phyloP scores from a whole-genome alignment of 2,329 filamentous ascomycete genomes.

The Endoconidiophora polonica region DNA sequence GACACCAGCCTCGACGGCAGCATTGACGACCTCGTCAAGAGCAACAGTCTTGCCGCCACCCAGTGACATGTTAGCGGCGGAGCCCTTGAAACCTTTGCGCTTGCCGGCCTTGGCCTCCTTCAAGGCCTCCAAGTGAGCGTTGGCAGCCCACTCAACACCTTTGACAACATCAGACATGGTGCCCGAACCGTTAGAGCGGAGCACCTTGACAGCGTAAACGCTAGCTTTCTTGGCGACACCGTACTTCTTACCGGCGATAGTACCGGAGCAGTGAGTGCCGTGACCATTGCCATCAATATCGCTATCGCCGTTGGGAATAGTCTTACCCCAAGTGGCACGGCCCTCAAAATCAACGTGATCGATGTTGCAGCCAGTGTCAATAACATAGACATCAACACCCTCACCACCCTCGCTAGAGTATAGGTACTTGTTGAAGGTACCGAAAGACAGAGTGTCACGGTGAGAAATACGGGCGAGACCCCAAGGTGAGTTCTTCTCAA shows the following conservation, averaged over 20 bases:
- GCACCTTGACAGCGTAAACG: slow-evolving; percentile 94
- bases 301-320: slow-evolving; percentile 67
- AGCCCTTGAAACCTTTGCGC: slow-evolving; percentile 96
- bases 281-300: slow-evolving; percentile 95
- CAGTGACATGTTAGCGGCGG: slow-evolving; percentile 97
- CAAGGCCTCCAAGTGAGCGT: slow-evolving; percentile 58
- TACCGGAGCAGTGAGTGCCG: slow-evolving; percentile 98
- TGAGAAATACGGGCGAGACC: slow-evolving; percentile 96
- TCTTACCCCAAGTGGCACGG: slow-evolving; percentile 92
- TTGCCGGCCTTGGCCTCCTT: slow-evolving; percentile 70
- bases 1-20: slow-evolving; percentile 76
- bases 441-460: slow-evolving; percentile 70
- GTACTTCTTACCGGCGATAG: slow-evolving; percentile 94
- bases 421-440: slow-evolving; percentile 96
- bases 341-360: slow-evolving; percentile 96
- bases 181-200: slow-evolving; percentile 90
- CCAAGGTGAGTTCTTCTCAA: slow-evolving; percentile 94
- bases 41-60: slow-evolving; percentile 92
- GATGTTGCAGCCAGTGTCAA: slow-evolving; percentile 90
- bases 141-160: slow-evolving; percentile 88
- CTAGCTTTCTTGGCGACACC: slow-evolving; percentile 98
- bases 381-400: slow-evolving; percentile 96
- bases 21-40: slow-evolving; percentile 84
- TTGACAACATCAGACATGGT: slow-evolving; percentile 98
- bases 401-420: slow-evolving; percentile 81